A percentile compares a stretch with the other conserved stretches of the same genome.
These are phyloP conservation scores for Phytophthora niederhauseri DNA, from an alignment of 352 stramenopile genomes.

Conservation along the genomic window DNA sequence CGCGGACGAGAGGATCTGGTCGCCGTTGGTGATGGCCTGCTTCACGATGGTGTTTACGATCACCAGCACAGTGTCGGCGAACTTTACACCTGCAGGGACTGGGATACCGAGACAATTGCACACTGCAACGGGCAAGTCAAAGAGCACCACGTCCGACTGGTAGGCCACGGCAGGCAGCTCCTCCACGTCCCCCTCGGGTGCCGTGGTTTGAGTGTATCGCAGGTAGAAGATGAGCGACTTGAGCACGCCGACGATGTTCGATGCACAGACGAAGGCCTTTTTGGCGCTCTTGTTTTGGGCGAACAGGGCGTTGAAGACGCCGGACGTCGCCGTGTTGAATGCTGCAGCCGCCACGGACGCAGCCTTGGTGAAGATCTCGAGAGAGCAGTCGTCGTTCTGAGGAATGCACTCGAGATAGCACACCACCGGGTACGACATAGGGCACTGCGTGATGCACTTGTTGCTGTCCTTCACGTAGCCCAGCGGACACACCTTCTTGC, in stretches of 20 bases:
- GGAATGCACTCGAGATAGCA: constrained; percentile 55
- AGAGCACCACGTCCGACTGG: constrained; percentile 14
- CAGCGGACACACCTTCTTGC: constrained; percentile 6
- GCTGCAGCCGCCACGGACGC: constrained; percentile 27
- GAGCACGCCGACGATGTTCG: constrained; percentile 11
- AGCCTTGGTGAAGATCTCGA: constrained; percentile 38
- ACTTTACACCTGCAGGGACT: constrained; percentile 6
- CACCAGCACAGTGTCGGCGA: constrained; percentile 6
- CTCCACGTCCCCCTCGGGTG: constrained; percentile 5
- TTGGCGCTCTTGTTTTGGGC: constrained; percentile 20
- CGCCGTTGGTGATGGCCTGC: constrained; percentile 22
- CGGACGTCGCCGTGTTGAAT: constrained; percentile 34
- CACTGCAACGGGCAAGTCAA: constrained; percentile 7
- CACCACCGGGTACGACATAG: constrained; percentile 49
- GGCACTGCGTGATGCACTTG: constrained; percentile 32
- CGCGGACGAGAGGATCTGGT: constrained; percentile 17
- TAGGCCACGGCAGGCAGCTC: constrained; percentile 5
- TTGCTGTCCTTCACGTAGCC: constrained; percentile 8
- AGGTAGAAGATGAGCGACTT: constrained; percentile 19
- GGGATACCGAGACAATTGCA: constrained; percentile 14
- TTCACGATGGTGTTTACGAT: constrained; percentile 24
- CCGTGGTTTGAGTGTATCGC: constrained; percentile 11
- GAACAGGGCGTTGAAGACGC: constrained; percentile 34
- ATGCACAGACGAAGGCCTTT: constrained; percentile 16
- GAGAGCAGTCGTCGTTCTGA: constrained; percentile 51